Evolutionary conservation across 345 rosid species (phyloP).

Genomic region (Acer negundo): DNA sequence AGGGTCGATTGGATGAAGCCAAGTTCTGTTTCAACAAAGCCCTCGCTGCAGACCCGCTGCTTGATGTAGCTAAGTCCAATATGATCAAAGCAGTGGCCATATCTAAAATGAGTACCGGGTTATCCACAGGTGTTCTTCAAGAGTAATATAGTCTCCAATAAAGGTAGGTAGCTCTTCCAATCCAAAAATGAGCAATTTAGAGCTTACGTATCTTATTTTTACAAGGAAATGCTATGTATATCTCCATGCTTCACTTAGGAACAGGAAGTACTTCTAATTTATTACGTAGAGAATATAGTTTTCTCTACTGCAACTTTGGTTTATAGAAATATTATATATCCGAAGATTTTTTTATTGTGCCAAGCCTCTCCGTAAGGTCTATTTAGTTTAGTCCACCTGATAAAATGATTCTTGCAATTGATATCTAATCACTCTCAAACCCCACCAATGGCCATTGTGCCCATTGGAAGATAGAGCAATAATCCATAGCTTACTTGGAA

Average conservation of each 20-base stretch:
- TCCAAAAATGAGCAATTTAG: neutral
- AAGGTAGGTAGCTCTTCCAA: neutral
- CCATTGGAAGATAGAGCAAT: neutral
- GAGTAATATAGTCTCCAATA: constrained; percentile 13
- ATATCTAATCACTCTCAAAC: neutral
- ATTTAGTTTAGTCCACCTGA: neutral
- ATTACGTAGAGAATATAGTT: neutral
- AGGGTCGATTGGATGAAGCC: constrained; percentile 87
- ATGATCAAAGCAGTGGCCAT: constrained; percentile 48
- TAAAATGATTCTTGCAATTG: neutral
- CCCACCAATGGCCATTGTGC: neutral
- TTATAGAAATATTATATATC: neutral
- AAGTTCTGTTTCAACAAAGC: constrained; percentile 78
- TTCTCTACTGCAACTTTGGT: too few species aligned
- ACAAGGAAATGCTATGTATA: neutral
- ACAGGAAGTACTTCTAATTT: neutral
- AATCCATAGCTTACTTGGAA: neutral
- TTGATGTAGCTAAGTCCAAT: constrained; percentile 96
- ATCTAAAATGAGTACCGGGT: constrained; percentile 41
- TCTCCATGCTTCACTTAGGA: neutral
- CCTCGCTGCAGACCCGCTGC: constrained; percentile 71
- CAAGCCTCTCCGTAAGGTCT: neutral
- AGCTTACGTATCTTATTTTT: neutral
- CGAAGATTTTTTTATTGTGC: neutral
- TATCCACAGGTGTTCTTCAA: constrained; percentile 29